Conservation (phyloP, 1,284 basidiomycete genomes). For the Pseudomicrostroma phylloplanum region DNA sequence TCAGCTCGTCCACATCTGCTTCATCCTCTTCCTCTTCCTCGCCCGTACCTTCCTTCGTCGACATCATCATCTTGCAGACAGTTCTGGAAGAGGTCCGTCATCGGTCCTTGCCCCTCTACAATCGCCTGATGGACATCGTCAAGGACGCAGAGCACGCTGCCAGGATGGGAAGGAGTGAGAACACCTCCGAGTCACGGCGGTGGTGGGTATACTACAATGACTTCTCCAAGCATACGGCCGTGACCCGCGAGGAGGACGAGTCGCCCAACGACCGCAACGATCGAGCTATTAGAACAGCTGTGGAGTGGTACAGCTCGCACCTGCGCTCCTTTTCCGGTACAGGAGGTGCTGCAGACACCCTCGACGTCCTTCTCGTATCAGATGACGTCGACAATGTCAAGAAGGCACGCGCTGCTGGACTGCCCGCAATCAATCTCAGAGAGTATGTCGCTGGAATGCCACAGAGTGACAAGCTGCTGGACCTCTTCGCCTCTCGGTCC, state of each 20-base stretch:
- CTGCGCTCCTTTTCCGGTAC: constrained; percentile 25
- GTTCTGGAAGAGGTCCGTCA: constrained; percentile 94
- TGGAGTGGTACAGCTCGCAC: constrained; percentile 42
- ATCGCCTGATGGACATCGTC: constrained; percentile 53
- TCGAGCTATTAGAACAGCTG: constrained; percentile 40
- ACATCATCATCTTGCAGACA: constrained; percentile 77
- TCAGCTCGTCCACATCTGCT: neutral
- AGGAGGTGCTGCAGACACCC: constrained; percentile 18
- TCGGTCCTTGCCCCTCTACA: constrained; percentile 84
- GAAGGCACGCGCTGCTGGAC: constrained; percentile 52
- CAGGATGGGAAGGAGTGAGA: constrained; percentile 6
- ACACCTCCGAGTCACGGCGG: neutral
- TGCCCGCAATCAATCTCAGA: constrained; percentile 38
- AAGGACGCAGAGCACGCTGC: constrained; percentile 34
- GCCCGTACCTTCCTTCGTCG: constrained; percentile 34
- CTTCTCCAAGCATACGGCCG: constrained; percentile 20
- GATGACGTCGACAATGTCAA: constrained; percentile 81
- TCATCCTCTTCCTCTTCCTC: neutral
- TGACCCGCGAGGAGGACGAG: constrained; percentile 32
- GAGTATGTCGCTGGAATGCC: constrained; percentile 45
- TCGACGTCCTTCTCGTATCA: constrained; percentile 52
- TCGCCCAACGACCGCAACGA: constrained; percentile 48
- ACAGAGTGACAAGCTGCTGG: constrained; percentile 37
- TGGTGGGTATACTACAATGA: constrained; percentile 18
- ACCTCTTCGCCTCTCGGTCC: constrained; percentile 40